Evolutionary conservation across 495 filamentous ascomycete genomes (phyloP), one percentile per base, ranked within the genome.

Genomic region (Penicillium bialowiezense): DNA sequence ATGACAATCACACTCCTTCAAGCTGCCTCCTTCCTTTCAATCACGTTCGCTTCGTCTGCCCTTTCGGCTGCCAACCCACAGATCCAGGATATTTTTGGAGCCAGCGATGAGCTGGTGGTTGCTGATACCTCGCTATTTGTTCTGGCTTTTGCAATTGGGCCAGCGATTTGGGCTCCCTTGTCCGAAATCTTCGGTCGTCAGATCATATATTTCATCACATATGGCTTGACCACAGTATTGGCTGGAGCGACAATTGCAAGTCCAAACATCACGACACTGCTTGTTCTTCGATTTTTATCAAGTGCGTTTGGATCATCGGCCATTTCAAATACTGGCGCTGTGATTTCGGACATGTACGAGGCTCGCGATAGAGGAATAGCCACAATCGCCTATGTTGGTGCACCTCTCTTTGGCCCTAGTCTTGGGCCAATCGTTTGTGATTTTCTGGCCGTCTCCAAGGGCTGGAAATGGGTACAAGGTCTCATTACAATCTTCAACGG

Each of bases 181-280:
- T 87, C 83, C 7, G 89, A 93, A 60, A 65, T 93, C 21, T 81
- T 78, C 51, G 89, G 89, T 29, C 79, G 89, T 15, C 54, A 64
- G 17, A 8, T 44, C 14, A 35, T 57, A 37, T 57, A 40, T 56
- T 70, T 83, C 56, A 46, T 77, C 40, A 81, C 78, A 4, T 41
- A 41, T 12, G 46, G 36, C 6, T 3, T 44, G 13, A 31, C 42
- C 1, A 45, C 48, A 7, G 72, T 81, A 45, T 60, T 71, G 29
- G 69, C 65, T 9, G 67, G 83, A 34, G 73, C 78, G n/a, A 69
- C 74, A 1, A 51, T 36, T 28, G 52, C 47, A 20, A 46, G 41
- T n/a, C 41, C 35, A 14, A 45, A 51, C 13, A 40, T 51, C 3
- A 41, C 36, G 2, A 24, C 42, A 8, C 13, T 55, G 7, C 8